These are phyloP conservation scores for Wilcoxina mikolae DNA, from an alignment of 495 filamentous ascomycete genomes.

Conservation along the genomic window DNA sequence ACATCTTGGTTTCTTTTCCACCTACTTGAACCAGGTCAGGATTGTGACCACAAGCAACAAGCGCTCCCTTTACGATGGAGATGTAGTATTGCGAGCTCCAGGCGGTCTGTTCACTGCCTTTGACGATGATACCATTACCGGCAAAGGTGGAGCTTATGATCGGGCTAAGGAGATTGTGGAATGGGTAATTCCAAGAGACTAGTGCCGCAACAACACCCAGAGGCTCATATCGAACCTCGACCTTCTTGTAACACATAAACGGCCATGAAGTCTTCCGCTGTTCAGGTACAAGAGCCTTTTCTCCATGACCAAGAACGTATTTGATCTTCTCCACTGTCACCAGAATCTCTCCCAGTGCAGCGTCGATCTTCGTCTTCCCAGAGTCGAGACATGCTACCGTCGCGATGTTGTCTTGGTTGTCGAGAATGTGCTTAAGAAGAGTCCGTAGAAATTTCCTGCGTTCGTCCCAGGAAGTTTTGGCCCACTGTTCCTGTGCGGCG, in stretches of 20 bases:
- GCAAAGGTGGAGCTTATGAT: slow-evolving; percentile 81
- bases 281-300: slow-evolving; percentile 58
- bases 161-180: slow-evolving; percentile 88
- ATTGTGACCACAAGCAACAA: slow-evolving; percentile 70
- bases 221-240: slow-evolving; percentile 80
- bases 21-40: slow-evolving; percentile 58
- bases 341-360: slow-evolving; percentile 81
- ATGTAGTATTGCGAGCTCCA: slow-evolving; percentile 77
- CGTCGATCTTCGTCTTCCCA: slow-evolving; percentile 94
- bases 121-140: slow-evolving; percentile 85
- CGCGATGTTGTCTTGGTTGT: slow-evolving; percentile 80
- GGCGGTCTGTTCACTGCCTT: slow-evolving; percentile 82
- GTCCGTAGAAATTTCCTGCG: slow-evolving; percentile 68
- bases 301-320: slow-evolving; percentile 88
- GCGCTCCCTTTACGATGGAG: slow-evolving; percentile 58
- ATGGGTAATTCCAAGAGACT: slow-evolving; percentile 92
- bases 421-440: slow-evolving; percentile 66
- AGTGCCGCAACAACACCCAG: slow-evolving; percentile 82
- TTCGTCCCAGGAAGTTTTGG: slow-evolving; percentile 59
- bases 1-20: too few species aligned
- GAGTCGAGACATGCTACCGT: slow-evolving; percentile 80
- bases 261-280: slow-evolving; percentile 64
- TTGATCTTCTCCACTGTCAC: slow-evolving; percentile 85
- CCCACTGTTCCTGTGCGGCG: slow-evolving; percentile 67
- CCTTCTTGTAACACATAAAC: slow-evolving; percentile 90